Evolutionary conservation across 73 alveolate species (phyloP), one percentile per base, ranked within the genome.

Genomic region (Tetrahymena malaccensis): DNA sequence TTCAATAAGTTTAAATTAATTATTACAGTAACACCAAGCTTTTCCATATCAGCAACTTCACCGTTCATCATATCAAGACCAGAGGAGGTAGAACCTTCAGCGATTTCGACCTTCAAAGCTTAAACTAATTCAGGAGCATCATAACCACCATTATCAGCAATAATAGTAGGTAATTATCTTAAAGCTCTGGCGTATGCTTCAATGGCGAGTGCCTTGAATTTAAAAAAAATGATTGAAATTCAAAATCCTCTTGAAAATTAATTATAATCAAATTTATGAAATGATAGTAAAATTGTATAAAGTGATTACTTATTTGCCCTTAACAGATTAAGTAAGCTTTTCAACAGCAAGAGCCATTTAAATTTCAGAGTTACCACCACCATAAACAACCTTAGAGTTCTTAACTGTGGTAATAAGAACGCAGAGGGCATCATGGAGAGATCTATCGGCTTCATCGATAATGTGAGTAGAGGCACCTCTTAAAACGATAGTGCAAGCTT

Each of bases 401-500:
- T 96, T 98, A 83, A 99, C 99, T 22, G 99, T 99, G 93, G 98
- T 98, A 94, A 94, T 96, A 43, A 99, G 98, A 55, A 99, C 99
- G 43, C 99, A 99, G 93, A 99, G 95, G 38, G 99, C 99, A 94
- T 99, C 99, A 95, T 99, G 99, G 84, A 99, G 96, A 27, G 99
- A 97, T 96, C 99, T 98, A 96, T 99, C 99, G 34, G 99, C 99
- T 96, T 99, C 99, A 95, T 99, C 99, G 38, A 99, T 95, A 58
- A 99, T 96, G 96, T 99, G 99, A 19, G 99, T 96, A 58, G 99
- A 98, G 27, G 99, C 97, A 70, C 99, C 99, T 96, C 99, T 98
- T 93, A 96, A 97, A 43, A 99, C 99, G 57, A 99, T 99, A 55
- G 99, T 94, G 97, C 99, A 98, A 34, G 99, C 99, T 94, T 98